A percentile compares a stretch with the other conserved stretches of the same genome.
phyloP scores from a whole-genome alignment of 305 asterid genomes.

The Fraxinus greggii region DNA sequence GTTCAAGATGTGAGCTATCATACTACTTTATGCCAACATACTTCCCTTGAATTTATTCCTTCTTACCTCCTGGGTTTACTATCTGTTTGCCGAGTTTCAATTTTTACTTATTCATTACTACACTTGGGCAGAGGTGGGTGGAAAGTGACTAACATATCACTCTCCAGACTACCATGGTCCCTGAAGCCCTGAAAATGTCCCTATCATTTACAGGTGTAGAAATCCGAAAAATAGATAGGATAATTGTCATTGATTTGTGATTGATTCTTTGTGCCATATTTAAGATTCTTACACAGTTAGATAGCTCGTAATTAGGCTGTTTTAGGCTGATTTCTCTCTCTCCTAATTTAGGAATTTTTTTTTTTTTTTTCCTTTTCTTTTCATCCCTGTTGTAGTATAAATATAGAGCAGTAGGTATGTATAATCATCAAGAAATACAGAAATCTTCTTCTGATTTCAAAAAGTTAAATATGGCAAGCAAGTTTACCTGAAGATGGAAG shows the following conservation, averaged over 20 bases:
- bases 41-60: background rate
- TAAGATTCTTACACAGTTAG: background rate
- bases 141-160: background rate
- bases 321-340: background rate
- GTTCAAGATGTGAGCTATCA: background rate
- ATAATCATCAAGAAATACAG: background rate
- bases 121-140: background rate
- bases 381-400: background rate
- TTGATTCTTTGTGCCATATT: background rate
- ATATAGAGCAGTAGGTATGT: background rate
- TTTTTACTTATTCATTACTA: background rate
- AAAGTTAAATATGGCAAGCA: conserved; percentile 15
- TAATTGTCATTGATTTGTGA: background rate
- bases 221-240: background rate
- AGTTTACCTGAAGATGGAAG: conserved; percentile 85
- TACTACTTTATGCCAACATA: conserved; percentile 7
- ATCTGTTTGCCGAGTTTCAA: background rate
- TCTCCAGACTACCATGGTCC: conserved; percentile 2
- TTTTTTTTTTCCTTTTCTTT: background rate
- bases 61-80: background rate
- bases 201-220: background rate
- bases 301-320: background rate
- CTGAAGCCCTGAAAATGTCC: conserved; percentile 7
- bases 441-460: background rate
- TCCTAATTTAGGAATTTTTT: background rate